Evolutionary conservation across 1,284 basidiomycete species (phyloP).

Genomic region (Sporisorium graminicola): DNA sequence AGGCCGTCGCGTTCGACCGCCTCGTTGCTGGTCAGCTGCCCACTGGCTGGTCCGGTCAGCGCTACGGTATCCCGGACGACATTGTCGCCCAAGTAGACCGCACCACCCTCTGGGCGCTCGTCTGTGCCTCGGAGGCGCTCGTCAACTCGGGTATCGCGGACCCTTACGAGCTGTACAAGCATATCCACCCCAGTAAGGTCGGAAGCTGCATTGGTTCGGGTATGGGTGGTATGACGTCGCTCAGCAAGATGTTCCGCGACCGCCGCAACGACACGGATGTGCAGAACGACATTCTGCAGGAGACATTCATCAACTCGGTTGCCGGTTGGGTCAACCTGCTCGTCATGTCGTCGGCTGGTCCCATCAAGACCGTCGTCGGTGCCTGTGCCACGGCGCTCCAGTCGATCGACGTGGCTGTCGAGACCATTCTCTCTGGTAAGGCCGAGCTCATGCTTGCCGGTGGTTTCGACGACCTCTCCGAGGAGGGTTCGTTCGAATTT

Average conservation of each 20-base stretch:
- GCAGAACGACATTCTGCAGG: constrained; percentile 97
- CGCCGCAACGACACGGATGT: constrained; percentile 96
- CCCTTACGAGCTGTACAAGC: constrained; percentile 81
- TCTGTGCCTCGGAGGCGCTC: constrained; percentile 92
- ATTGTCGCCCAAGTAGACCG: constrained; percentile 95
- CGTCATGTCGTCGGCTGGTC: constrained; percentile 74
- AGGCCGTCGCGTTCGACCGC: constrained; percentile 93
- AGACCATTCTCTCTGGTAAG: constrained; percentile 92
- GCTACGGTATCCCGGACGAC: constrained; percentile 97
- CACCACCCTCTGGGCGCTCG: constrained; percentile 95
- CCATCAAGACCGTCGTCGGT: constrained; percentile 98
- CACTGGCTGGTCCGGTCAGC: constrained; percentile 94
- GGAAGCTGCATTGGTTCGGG: constrained; percentile 76
- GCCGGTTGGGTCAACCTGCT: constrained; percentile 96
- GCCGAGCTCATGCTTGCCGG: constrained; percentile 99
- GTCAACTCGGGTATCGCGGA: constrained; percentile 96
- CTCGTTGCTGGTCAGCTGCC: constrained; percentile 96
- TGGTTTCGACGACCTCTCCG: constrained; percentile 96
- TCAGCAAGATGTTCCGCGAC: constrained; percentile 89
- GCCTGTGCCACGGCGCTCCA: constrained; percentile 98
- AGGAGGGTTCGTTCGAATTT: constrained; percentile 92
- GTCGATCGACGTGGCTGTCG: constrained; percentile 97
- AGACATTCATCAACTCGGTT: constrained; percentile 75
- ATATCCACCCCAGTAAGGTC: constrained; percentile 95
- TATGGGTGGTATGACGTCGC: constrained; percentile 87